Evolutionary conservation across 495 filamentous ascomycete genomes (phyloP).

Genomic region (Cercophora sp.): DNA sequence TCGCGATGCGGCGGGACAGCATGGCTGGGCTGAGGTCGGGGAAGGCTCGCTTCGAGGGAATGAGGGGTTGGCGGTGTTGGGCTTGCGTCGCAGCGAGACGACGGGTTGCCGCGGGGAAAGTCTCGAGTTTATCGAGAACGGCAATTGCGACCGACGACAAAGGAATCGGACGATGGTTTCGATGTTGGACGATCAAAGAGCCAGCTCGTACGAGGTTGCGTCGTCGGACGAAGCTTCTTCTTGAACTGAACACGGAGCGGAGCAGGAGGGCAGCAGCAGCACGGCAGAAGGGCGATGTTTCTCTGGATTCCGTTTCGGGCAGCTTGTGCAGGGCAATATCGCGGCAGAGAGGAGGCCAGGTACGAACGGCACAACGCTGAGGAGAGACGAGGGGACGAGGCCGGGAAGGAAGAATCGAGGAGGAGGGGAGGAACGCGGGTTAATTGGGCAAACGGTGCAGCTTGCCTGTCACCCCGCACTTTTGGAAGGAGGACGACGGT

Average conservation of each 20-base stretch:
- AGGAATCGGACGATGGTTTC: not conserved
- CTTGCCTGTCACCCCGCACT: conserved; percentile 29
- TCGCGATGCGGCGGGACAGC: conserved; percentile 21
- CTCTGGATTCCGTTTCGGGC: conserved; percentile 9
- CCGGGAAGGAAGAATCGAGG: conserved; percentile 4
- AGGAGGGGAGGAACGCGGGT: conserved; percentile 24
- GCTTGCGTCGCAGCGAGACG: conserved; percentile 1
- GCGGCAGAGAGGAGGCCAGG: conserved; percentile 12
- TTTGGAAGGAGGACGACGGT: conserved; percentile 9
- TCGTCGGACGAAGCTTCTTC: not conserved
- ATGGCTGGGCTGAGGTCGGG: conserved; percentile 14
- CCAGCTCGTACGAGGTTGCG: not conserved
- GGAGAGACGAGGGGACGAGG: conserved; percentile 10
- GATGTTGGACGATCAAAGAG: not conserved
- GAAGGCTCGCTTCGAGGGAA: conserved; percentile 4
- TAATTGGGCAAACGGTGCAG: conserved; percentile 29
- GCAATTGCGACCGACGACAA: not conserved
- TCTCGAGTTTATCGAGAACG: not conserved
- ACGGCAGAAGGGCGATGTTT: conserved; percentile 13
- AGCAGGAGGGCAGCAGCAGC: conserved; percentile 4
- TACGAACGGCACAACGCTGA: conserved; percentile 1
- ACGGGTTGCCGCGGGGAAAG: conserved; percentile 3
- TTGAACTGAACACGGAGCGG: not conserved
- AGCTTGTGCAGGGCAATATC: conserved; percentile 13
- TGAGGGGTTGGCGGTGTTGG: conserved; percentile 1